These are phyloP conservation scores for Rhodotorula graminis DNA, from an alignment of 768 basidiomycete species.

Conservation along the genomic window DNA sequence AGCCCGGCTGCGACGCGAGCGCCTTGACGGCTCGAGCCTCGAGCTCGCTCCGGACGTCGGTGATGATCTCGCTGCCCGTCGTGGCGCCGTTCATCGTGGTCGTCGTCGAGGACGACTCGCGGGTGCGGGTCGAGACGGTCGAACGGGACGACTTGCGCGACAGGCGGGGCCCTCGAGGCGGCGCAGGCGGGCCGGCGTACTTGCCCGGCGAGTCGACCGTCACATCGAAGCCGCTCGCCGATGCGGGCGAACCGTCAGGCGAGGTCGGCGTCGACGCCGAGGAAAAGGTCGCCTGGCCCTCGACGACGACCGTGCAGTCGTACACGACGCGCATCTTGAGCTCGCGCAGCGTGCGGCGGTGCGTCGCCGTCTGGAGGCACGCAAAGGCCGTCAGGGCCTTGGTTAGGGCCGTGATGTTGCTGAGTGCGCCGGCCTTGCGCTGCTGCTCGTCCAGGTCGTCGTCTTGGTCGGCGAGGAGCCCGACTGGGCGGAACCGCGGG, in stretches of 20 bases:
- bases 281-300: constrained; percentile 3
- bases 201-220: neutral
- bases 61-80: constrained; percentile 4
- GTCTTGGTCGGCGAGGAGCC: constrained; percentile 14
- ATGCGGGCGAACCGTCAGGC: neutral
- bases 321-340: constrained; percentile 46
- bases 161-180: neutral
- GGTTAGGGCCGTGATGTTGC: constrained; percentile 46
- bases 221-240: neutral
- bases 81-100: neutral
- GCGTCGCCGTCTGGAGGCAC: constrained; percentile 48
- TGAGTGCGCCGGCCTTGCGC: constrained; percentile 34
- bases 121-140: neutral
- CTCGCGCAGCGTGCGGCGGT: constrained; percentile 43
- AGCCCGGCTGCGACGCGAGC: neutral
- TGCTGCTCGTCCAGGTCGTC: constrained; percentile 33
- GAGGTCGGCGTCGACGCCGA: neutral
- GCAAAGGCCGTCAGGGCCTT: constrained; percentile 50
- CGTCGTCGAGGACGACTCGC: neutral
- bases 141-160: neutral
- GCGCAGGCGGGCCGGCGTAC: constrained; percentile 8
- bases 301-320: constrained; percentile 46
- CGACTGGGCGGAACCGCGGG: constrained; percentile 27
- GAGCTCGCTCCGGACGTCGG: constrained; percentile 28
- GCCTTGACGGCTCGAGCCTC: neutral